Conservation (phyloP, 352 stramenopile genomes). For the Globisporangium canariense region DNA sequence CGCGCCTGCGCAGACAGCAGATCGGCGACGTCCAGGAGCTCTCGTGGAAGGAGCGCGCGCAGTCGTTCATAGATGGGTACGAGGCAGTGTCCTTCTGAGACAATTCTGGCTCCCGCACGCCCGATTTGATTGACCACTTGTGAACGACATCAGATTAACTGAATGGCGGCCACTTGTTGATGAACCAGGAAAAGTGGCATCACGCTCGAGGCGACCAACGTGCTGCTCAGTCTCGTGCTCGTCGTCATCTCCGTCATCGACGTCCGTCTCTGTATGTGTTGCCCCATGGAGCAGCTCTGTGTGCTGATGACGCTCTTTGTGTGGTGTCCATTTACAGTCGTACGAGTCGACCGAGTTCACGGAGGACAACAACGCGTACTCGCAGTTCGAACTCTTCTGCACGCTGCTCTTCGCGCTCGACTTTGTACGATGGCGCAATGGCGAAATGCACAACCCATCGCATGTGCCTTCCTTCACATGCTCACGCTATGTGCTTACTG, state of each 20-base stretch:
- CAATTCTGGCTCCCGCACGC: not conserved
- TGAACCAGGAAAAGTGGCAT: slow-evolving; percentile 26
- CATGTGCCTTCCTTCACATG: too few species aligned
- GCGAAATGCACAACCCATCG: too few species aligned
- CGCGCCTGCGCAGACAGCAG: slow-evolving; percentile 5
- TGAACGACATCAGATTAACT: not conserved
- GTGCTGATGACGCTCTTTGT: not conserved
- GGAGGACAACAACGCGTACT: slow-evolving; percentile 4
- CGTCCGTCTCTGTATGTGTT: slow-evolving; percentile 12
- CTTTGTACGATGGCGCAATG: slow-evolving; percentile 28
- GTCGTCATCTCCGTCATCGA: slow-evolving; percentile 39
- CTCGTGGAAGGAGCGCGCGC: slow-evolving; percentile 38
- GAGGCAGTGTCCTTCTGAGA: not conserved
- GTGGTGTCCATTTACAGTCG: slow-evolving; percentile 19
- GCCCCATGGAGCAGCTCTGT: too few species aligned
- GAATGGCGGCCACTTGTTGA: not conserved
- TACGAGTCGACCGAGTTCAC: slow-evolving; percentile 24
- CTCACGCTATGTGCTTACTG: not conserved
- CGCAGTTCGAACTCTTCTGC: slow-evolving; percentile 32
- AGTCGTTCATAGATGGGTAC: slow-evolving; percentile 43
- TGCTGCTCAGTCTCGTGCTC: slow-evolving; percentile 42
- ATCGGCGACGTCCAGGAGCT: slow-evolving; percentile 43
- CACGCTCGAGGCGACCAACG: slow-evolving; percentile 38
- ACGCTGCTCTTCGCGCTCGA: slow-evolving; percentile 47
- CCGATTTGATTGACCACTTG: not conserved